Evolutionary conservation across 129 eudicot genomes (phyloP).

Genomic region (Logfia minima): DNA sequence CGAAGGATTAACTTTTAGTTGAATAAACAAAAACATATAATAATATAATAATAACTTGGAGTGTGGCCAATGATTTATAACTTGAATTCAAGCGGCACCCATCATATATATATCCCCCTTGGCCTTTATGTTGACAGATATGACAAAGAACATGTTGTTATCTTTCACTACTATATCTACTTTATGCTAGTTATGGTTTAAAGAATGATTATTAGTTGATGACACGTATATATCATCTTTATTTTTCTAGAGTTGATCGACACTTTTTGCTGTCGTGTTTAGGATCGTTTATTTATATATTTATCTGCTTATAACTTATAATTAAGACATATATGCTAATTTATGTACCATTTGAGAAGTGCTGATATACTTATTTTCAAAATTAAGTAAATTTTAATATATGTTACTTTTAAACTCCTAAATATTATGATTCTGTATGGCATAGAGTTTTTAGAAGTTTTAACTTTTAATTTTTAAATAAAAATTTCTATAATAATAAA

Average conservation of each 20-base stretch:
- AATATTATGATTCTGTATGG: too few species aligned
- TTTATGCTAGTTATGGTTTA: conserved; percentile 8
- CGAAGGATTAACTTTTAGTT: background rate
- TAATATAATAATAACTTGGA: background rate
- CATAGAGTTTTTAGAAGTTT: too few species aligned
- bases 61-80: conserved; percentile 1
- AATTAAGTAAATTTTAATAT: too few species aligned
- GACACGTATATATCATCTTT: background rate
- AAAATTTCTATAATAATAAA: too few species aligned
- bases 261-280: background rate
- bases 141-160: conserved; percentile 36
- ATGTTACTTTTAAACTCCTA: too few species aligned
- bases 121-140: conserved; percentile 16
- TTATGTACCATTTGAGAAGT: too few species aligned
- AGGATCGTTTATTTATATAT: too few species aligned
- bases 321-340: too few species aligned
- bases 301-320: too few species aligned
- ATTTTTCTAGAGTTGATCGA: background rate
- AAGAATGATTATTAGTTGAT: conserved; percentile 4
- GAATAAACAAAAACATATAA: background rate
- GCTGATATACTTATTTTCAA: too few species aligned
- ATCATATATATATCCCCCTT: background rate
- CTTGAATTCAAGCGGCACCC: conserved; percentile 14
- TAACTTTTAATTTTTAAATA: too few species aligned
- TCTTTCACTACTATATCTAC: background rate